Conservation (phyloP, 768 basidiomycete species). For the Lentinula aciculospora region DNA sequence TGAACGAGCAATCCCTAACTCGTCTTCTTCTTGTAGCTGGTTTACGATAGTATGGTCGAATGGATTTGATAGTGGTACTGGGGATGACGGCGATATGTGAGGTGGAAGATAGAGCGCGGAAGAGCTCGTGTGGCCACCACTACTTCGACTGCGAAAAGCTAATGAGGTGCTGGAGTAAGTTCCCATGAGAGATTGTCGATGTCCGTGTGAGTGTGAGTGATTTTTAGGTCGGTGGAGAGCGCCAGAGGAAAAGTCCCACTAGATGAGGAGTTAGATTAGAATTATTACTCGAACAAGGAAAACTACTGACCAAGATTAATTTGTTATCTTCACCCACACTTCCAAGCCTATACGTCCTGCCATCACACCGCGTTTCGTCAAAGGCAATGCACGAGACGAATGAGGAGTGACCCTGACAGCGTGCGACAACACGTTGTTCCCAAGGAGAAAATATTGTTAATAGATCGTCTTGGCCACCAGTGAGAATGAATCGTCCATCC, state of each 20-base stretch:
- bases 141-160: slow-evolving; percentile 49
- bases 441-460: slow-evolving; percentile 91
- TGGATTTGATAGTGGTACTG: neutral
- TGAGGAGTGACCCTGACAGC: slow-evolving; percentile 95
- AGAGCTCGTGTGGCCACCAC: slow-evolving; percentile 34
- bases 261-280: neutral
- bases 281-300: neutral
- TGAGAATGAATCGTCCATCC: slow-evolving; percentile 89
- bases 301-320: slow-evolving; percentile 65
- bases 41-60: neutral
- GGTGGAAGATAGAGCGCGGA: slow-evolving; percentile 38
- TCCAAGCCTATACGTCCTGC: slow-evolving; percentile 88
- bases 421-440: slow-evolving; percentile 90
- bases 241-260: slow-evolving; percentile 96
- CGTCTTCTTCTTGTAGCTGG: slow-evolving; percentile 29
- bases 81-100: slow-evolving; percentile 12
- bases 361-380: slow-evolving; percentile 79
- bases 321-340: slow-evolving; percentile 98
- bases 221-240: slow-evolving; percentile 85
- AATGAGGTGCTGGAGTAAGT: slow-evolving; percentile 70
- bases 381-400: slow-evolving; percentile 89
- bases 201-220: slow-evolving; percentile 51
- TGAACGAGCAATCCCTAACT: slow-evolving; percentile 11
- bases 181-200: slow-evolving; percentile 56
- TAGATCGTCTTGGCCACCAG: slow-evolving; percentile 96